These are phyloP conservation scores for Asparagopsis taxiformis DNA, from an alignment of 31 red algal species.

Conservation along the genomic window DNA sequence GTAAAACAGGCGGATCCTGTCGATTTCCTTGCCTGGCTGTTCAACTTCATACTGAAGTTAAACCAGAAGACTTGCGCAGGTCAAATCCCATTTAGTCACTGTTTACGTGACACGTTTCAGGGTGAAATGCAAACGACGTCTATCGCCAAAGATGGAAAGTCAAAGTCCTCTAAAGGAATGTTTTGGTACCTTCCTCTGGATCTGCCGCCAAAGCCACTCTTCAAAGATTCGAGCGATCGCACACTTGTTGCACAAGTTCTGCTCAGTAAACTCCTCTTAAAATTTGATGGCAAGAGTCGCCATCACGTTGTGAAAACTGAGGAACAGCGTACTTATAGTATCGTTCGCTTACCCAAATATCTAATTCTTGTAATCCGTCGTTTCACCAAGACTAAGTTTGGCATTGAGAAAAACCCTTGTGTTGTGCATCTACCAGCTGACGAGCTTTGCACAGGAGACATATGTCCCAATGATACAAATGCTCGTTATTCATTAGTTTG, in stretches of 20 bases:
- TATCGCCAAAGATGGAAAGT: not conserved
- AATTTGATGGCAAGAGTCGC: slow-evolving; percentile 58
- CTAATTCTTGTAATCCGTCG: slow-evolving; percentile 57
- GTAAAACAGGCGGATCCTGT: slow-evolving; percentile 58
- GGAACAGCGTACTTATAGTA: slow-evolving; percentile 23
- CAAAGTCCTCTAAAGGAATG: not conserved
- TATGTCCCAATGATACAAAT: slow-evolving; percentile 3
- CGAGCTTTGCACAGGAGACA: slow-evolving; percentile 13
- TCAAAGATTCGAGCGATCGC: slow-evolving; percentile 76
- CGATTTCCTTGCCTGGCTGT: slow-evolving; percentile 71
- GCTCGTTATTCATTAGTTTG: slow-evolving; percentile 30
- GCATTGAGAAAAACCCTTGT: slow-evolving; percentile 69
- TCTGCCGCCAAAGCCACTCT: slow-evolving; percentile 85
- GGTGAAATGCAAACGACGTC: slow-evolving; percentile 4
- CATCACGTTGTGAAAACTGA: slow-evolving; percentile 57
- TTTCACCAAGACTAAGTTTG: slow-evolving; percentile 68
- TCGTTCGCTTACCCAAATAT: slow-evolving; percentile 38
- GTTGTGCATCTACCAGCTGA: slow-evolving; percentile 64
- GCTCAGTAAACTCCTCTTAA: slow-evolving; percentile 52
- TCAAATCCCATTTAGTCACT: not conserved
- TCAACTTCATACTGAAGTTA: slow-evolving; percentile 21
- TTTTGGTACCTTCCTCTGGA: slow-evolving; percentile 85
- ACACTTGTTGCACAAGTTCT: slow-evolving; percentile 67
- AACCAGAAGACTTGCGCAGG: not conserved
- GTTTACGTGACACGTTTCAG: slow-evolving; percentile 7